Percentiles rank a stretch among this genome's conserved stretches.
Conservation (phyloP, 768 basidiomycete species). For the Tylopilus cervinicoccineus region DNA sequence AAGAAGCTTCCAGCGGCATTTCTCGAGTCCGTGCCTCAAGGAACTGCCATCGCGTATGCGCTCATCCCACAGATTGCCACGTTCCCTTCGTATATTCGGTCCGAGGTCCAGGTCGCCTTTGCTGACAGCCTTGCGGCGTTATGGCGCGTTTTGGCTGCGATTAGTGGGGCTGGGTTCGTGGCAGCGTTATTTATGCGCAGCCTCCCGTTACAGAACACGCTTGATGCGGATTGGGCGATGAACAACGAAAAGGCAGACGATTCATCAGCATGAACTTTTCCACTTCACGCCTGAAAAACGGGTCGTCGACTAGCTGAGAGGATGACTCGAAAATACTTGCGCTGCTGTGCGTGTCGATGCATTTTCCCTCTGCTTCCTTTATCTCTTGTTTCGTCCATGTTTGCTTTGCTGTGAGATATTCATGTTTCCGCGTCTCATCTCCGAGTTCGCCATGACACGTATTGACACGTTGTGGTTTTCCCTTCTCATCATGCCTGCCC, state of each 20-base stretch:
- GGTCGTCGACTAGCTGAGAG: too few species aligned
- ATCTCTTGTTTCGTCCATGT: too few species aligned
- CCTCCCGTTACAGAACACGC: not conserved
- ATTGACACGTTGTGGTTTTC: too few species aligned
- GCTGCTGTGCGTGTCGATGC: too few species aligned
- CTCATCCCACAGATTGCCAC: not conserved
- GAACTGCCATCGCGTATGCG: not conserved
- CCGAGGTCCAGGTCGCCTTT: not conserved
- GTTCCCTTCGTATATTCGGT: not conserved
- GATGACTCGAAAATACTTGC: too few species aligned
- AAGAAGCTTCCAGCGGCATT: not conserved
- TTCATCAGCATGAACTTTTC: too few species aligned
- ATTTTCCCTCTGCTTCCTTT: too few species aligned
- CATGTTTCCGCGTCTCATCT: too few species aligned
- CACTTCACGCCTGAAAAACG: too few species aligned
- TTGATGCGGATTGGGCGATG: not conserved
- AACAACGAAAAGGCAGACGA: not conserved
- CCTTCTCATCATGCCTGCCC: too few species aligned
- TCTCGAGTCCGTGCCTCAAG: not conserved
- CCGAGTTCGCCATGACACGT: too few species aligned
- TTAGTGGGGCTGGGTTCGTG: not conserved
- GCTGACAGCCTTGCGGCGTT: not conserved
- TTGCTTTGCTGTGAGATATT: too few species aligned
- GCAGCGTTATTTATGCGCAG: not conserved
- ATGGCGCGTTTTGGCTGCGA: not conserved